These are phyloP conservation scores for Penicillium goetzii DNA, from an alignment of 495 filamentous ascomycete genomes.

Conservation along the genomic window DNA sequence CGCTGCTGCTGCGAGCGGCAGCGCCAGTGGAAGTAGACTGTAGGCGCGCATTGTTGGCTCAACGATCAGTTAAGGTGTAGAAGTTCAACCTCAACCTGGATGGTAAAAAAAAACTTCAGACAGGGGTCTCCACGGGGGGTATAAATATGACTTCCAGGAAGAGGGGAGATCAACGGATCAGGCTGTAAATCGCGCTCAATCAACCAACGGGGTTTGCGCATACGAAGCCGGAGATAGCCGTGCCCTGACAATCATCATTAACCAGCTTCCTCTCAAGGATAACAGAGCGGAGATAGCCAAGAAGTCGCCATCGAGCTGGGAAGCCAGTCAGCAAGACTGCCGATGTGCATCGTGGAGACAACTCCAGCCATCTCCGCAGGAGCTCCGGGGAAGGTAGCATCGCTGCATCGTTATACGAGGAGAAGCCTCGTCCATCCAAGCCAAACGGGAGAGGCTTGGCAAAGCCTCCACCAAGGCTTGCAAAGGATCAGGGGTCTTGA, in stretches of 20 bases:
- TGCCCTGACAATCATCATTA: slow-evolving; percentile 11
- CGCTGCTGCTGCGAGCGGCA: slow-evolving; percentile 33
- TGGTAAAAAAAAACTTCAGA: not conserved
- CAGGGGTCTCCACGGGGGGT: not conserved
- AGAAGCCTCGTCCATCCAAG: slow-evolving; percentile 9
- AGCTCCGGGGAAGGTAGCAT: slow-evolving; percentile 32
- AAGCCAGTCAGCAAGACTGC: slow-evolving; percentile 10
- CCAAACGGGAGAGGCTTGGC: slow-evolving; percentile 13
- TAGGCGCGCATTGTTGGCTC: slow-evolving; percentile 35
- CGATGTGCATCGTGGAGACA: slow-evolving; percentile 16
- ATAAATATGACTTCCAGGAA: slow-evolving; percentile 1
- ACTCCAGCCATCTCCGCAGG: slow-evolving; percentile 28
- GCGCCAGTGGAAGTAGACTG: slow-evolving; percentile 28
- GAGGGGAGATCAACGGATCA: slow-evolving; percentile 1
- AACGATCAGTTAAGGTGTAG: not conserved
- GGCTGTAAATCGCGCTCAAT: not conserved
- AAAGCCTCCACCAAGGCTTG: slow-evolving; percentile 7
- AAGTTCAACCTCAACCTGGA: slow-evolving; percentile 7
- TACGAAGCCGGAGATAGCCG: slow-evolving; percentile 14
- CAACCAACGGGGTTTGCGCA: not conserved
- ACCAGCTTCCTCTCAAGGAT: slow-evolving; percentile 11
- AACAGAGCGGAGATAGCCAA: slow-evolving; percentile 12
- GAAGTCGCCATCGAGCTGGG: not conserved
- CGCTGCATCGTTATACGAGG: slow-evolving; percentile 11
- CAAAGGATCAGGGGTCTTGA: slow-evolving; percentile 9